Conservation (phyloP, 2,329 filamentous ascomycete species). For the Phyllosticta citrichinensis region DNA sequence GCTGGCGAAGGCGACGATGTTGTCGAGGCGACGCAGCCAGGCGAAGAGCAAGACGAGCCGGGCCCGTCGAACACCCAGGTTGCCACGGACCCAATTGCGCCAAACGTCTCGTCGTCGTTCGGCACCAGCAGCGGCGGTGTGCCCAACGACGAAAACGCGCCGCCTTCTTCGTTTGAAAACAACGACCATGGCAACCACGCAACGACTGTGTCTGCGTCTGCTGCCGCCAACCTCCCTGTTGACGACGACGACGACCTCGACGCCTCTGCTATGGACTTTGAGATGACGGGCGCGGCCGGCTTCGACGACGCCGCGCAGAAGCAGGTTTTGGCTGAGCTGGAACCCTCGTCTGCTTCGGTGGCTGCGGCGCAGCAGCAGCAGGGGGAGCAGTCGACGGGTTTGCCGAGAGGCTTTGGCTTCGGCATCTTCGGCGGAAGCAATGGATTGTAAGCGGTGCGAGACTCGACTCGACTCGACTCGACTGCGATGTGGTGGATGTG, state of each 20-base stretch:
- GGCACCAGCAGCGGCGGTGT: background rate
- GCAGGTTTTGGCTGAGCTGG: background rate
- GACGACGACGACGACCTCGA: background rate
- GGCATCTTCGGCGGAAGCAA: no score
- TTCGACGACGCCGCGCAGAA: background rate
- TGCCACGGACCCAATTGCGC: background rate
- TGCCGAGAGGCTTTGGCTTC: no score
- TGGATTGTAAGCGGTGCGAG: no score
- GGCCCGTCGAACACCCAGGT: background rate
- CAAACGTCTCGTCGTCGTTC: background rate
- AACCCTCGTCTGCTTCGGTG: background rate
- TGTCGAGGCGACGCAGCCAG: background rate
- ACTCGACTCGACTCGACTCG: no score
- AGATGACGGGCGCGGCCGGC: background rate
- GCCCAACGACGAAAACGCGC: background rate
- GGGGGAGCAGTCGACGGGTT: background rate
- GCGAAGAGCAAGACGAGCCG: background rate
- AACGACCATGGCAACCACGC: no score
- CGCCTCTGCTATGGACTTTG: background rate
- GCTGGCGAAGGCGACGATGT: background rate
- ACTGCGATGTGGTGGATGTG: no score
- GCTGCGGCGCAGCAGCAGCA: background rate
- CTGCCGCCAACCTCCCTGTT: background rate
- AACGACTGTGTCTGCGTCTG: no score
- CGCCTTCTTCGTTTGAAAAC: background rate